Base-by-base conservation (phyloP, 371 early-diverging fungal species). In the Mucor velutinosus region DNA sequence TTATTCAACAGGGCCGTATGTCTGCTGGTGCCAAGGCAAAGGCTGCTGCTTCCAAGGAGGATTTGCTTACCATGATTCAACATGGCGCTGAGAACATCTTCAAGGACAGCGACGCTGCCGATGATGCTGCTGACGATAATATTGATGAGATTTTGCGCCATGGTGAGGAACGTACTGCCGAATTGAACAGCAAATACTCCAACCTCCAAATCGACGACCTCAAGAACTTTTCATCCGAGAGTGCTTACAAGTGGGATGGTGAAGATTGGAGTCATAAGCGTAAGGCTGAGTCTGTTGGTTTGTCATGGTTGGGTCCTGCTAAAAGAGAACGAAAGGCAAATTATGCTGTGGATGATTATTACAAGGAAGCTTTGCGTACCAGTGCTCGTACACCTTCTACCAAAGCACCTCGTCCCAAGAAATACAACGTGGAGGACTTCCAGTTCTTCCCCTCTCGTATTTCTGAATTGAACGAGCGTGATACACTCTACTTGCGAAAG, bases 231-330 rank as follows among this genome's bases (percentile, higher is more conserved):
- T 88, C 90, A 19, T 82, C 86, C 25, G 93, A 93, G 61, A 83
- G 85, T 60, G 91, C 92, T 10, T 97, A 96, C 77, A 90, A 96
- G 70, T 98, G 97, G 97, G 96, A 98, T 67, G 99, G 99, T 6
- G 94, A 98, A 69, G 95, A 98, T 79, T 96, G 93, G 87, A 85
- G 92, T 64, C 76, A 84, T 65, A 85, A 86, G 70, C 73, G 83
- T 51, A 86, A 81, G 73, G 82, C 77, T 59, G 78, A 85, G 75
- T 78, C 82, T 45, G 71, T 72, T 23, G 83, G 85, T 27, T 73
- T 86, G 10, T 79, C 73, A 27, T 94, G 94, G 94, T 90, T 97
- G 60, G 89, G 92, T 60, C 97, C 97, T 2, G 90, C 94, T 30
- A 96, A 96, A 77, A 86, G 97, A 61, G 95, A 96, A 73, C 86